Base-by-base conservation (phyloP, 2,329 filamentous ascomycete species). In the Botrytis squamosa region DNA sequence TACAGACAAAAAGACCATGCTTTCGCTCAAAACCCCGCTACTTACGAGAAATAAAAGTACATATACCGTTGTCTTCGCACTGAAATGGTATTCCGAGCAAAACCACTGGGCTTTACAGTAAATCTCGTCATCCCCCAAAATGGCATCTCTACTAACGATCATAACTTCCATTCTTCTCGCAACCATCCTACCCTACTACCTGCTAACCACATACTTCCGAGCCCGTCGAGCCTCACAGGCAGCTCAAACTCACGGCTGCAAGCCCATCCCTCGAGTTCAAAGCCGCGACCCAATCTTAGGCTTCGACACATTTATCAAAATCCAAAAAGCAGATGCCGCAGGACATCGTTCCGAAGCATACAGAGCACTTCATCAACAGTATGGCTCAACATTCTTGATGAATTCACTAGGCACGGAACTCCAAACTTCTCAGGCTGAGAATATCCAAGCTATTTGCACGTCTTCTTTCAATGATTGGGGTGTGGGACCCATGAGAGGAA, bases 381-480 rank as follows among this genome's bases (percentile, higher is more conserved):
- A 69, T 36, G 66, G 66, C 6, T 36, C 14, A 5, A 69, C 66
- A 4, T 57, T 59, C 14, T 22, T 59, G 55, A 33, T 59, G 7
- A 46, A 22, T 33, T 57, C 29, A 16, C 14, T 70, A n/a, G 49
- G 67, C 8, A 40, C 22, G 2, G 38, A 38, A 7, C 22, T 70
- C 4, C 38, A 57, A 6, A 88, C 86, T 0, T 80, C 82, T 55
- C 87, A 90, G 42, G 85, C 86, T 2, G 84, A 85, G 71, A 89
- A 89, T 74, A 80, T 90, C 74, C 88, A 89, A 78, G 83, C 86
- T 0, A 79, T 89, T 10, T 82, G 90, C 22, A 85, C 88, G 0
- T 84, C 84, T 44, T 84, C 87, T 71, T 89, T 89, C 78, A 81
- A 85, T 71, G 84, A 88, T 74, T 90, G 85, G 74, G 84, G 84